A percentile compares a stretch with the other conserved stretches of the same genome.
These are phyloP conservation scores for Leccinum glutinopallens DNA, from an alignment of 1,284 basidiomycete species.

Conservation along the genomic window DNA sequence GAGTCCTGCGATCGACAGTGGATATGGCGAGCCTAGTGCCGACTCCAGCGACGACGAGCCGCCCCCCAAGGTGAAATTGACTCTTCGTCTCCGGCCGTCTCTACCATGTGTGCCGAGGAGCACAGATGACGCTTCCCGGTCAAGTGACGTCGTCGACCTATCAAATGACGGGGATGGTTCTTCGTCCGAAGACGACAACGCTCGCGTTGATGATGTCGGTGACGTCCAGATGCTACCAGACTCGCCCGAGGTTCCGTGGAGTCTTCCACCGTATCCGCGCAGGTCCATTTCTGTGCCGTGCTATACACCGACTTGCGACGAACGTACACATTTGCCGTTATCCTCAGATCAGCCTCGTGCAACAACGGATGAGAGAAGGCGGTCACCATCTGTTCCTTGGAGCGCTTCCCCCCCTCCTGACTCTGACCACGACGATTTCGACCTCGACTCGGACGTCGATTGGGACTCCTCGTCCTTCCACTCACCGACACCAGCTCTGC, in stretches of 20 bases:
- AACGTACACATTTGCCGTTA: conserved; percentile 34
- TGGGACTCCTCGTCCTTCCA: conserved; percentile 34
- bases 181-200: conserved; percentile 31
- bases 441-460: conserved; percentile 45
- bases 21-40: conserved; percentile 38
- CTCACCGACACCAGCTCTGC: conserved; percentile 26
- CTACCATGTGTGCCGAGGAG: conserved; percentile 29
- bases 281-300: conserved; percentile 56
- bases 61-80: conserved; percentile 68
- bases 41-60: conserved; percentile 45
- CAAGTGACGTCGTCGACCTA: conserved; percentile 44
- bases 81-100: conserved; percentile 53
- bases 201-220: conserved; percentile 33
- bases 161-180: conserved; percentile 40
- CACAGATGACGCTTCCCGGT: conserved; percentile 22
- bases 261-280: conserved; percentile 44
- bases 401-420: conserved; percentile 65
- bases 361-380: conserved; percentile 41
- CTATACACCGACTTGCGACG: conserved; percentile 49
- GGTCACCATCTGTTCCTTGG: conserved; percentile 56
- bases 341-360: conserved; percentile 18
- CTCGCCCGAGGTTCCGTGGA: conserved; percentile 31
- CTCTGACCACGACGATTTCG: conserved; percentile 61
- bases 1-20: conserved; percentile 32
- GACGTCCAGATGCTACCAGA: conserved; percentile 31